Percentiles rank a stretch among this genome's conserved stretches.
These are phyloP conservation scores for Phytopythium kandeliae DNA, from an alignment of 352 stramenopile species.

Conservation along the genomic window DNA sequence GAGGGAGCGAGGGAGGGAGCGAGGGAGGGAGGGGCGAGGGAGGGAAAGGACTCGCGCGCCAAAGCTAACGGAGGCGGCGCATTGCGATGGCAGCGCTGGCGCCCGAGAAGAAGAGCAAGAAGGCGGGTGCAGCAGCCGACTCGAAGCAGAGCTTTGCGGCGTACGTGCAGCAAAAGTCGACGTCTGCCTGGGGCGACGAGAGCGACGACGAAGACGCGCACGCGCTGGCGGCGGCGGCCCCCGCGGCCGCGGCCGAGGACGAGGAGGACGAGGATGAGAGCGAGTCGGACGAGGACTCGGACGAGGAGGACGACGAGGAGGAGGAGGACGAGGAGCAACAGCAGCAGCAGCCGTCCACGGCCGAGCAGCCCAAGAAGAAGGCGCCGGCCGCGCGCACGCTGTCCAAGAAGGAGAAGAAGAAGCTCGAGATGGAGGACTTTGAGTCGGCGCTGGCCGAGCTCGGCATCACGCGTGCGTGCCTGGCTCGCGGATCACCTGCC, in stretches of 20 bases:
- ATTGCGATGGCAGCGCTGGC: slow-evolving; percentile 31
- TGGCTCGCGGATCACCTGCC: no score
- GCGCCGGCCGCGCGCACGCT: slow-evolving; percentile 29
- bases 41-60: no score
- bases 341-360: slow-evolving; percentile 12
- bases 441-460: slow-evolving; percentile 59
- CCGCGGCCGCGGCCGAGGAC: slow-evolving; percentile 23
- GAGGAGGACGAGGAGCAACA: slow-evolving; percentile 9
- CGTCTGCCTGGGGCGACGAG: slow-evolving; percentile 58
- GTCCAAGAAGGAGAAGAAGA: slow-evolving; percentile 82
- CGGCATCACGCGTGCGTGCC: slow-evolving; percentile 38
- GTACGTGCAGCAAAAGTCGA: slow-evolving; percentile 67
- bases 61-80: no score
- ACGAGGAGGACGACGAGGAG: slow-evolving; percentile 49
- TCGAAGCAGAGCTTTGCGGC: slow-evolving; percentile 55
- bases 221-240: slow-evolving; percentile 13
- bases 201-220: slow-evolving; percentile 72
- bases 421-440: slow-evolving; percentile 71
- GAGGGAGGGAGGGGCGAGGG: not conserved
- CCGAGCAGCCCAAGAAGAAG: slow-evolving; percentile 26
- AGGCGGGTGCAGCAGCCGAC: slow-evolving; percentile 36
- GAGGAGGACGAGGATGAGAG: slow-evolving; percentile 30
- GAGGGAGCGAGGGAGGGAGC: not conserved
- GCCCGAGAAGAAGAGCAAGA: slow-evolving; percentile 62
- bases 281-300: slow-evolving; percentile 22